Conservation (phyloP, 495 filamentous ascomycete genomes). For the Neurospora sp. region DNA sequence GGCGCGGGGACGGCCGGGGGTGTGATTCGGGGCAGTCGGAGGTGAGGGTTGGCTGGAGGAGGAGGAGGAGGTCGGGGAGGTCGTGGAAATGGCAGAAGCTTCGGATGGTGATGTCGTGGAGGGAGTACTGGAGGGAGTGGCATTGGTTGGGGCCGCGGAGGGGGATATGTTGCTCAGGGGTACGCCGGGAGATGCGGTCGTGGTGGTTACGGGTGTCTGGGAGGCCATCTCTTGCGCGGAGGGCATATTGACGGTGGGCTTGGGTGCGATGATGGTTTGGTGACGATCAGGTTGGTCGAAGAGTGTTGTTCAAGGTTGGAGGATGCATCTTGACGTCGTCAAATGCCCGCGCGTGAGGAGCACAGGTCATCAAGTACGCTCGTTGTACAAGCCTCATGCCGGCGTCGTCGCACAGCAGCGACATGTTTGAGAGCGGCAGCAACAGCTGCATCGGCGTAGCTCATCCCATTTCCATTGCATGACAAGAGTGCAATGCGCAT, state of each 20-base stretch:
- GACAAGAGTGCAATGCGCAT: neutral
- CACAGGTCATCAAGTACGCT: neutral
- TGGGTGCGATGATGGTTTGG: neutral
- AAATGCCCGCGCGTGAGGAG: neutral
- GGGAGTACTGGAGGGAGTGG: neutral
- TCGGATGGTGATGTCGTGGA: neutral
- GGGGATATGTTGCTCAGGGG: neutral
- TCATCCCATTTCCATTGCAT: neutral
- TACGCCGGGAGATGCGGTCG: neutral
- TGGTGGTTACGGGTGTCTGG: neutral
- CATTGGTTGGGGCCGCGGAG: neutral
- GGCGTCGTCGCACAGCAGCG: neutral
- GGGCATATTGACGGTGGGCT: neutral
- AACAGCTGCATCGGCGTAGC: neutral
- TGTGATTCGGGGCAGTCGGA: too few relatives aligned
- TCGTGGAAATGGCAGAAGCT: neutral
- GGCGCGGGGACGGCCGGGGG: slow-evolving; percentile 17
- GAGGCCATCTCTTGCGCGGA: neutral
- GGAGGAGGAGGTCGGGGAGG: neutral
- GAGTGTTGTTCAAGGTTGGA: neutral
- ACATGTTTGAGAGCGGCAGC: neutral
- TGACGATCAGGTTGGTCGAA: neutral
- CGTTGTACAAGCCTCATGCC: neutral
- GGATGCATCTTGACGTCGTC: neutral
- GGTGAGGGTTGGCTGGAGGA: too few relatives aligned